These are phyloP conservation scores for Kwoniella dejecticola DNA, from an alignment of 768 basidiomycete genomes.

Conservation along the genomic window DNA sequence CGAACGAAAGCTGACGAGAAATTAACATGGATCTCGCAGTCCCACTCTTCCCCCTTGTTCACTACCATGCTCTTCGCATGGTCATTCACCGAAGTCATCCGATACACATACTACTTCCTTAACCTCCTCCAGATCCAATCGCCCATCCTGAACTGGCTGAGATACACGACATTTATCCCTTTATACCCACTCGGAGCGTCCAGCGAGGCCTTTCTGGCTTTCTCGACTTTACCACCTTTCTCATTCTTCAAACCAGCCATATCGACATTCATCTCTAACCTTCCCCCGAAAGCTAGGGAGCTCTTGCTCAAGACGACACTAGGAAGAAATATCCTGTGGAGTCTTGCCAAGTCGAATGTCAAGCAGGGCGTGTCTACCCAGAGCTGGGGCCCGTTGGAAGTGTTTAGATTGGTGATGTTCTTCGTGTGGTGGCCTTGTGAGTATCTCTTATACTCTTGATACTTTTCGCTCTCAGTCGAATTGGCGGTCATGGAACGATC, in stretches of 20 bases:
- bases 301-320: constrained; percentile 58
- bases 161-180: constrained; percentile 90
- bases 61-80: constrained; percentile 90
- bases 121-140: constrained; percentile 64
- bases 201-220: constrained; percentile 83
- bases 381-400: constrained; percentile 65
- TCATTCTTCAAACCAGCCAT: constrained; percentile 4
- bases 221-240: constrained; percentile 69
- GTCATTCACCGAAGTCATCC: constrained; percentile 86
- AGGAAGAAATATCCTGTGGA: constrained; percentile 54
- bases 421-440: constrained; percentile 85
- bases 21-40: neutral
- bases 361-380: constrained; percentile 27
- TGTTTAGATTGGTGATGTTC: constrained; percentile 66
- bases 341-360: constrained; percentile 27
- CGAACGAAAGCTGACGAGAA: too few relatives aligned
- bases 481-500: neutral
- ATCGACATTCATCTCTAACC: constrained; percentile 24
- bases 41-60: constrained; percentile 60
- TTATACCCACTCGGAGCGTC: constrained; percentile 92
- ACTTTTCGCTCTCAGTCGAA: too few relatives aligned
- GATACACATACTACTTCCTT: constrained; percentile 83
- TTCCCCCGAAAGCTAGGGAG: constrained; percentile 25
- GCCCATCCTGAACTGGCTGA: constrained; percentile 55
- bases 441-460: constrained; percentile 31